A percentile compares a stretch with the other conserved stretches of the same genome.
phyloP scores from a whole-genome alignment of 768 basidiomycete species.

The Hortiboletus campestris region DNA sequence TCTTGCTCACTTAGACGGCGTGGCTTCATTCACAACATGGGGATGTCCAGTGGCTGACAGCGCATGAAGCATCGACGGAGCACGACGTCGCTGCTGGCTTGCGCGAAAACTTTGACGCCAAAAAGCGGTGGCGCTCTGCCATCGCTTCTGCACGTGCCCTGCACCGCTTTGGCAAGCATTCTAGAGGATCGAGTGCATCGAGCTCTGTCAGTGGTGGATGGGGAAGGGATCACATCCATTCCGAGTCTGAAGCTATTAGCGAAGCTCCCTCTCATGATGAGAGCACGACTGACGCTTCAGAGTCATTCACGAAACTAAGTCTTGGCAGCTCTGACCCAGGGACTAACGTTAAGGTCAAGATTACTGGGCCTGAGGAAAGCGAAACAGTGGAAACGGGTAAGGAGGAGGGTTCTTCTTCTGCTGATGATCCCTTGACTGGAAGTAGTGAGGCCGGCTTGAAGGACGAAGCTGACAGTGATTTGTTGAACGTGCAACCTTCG shows the following conservation, averaged over 20 bases:
- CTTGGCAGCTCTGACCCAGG: constrained; percentile 35
- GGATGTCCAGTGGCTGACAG: constrained; percentile 65
- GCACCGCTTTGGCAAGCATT: constrained; percentile 29
- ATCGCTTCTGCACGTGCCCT: constrained; percentile 52
- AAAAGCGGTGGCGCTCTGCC: constrained; percentile 69
- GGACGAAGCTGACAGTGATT: background rate
- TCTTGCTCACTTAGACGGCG: background rate
- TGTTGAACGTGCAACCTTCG: constrained; percentile 1
- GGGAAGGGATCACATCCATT: constrained; percentile 33
- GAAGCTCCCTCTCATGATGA: constrained; percentile 36
- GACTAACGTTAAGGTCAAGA: constrained; percentile 41
- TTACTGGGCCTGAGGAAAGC: constrained; percentile 32
- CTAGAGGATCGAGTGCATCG: constrained; percentile 27
- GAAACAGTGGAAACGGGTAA: constrained; percentile 24
- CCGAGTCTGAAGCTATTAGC: constrained; percentile 27
- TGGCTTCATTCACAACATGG: background rate
- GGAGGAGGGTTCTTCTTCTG: constrained; percentile 19
- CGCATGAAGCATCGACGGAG: constrained; percentile 60
- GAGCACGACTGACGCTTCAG: constrained; percentile 19
- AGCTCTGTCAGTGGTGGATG: constrained; percentile 36
- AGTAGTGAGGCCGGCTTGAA: constrained; percentile 15
- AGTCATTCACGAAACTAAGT: constrained; percentile 27
- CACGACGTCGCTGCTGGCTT: constrained; percentile 73
- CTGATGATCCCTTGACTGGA: constrained; percentile 21
- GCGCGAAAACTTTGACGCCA: constrained; percentile 79